Percentiles rank a stretch among this genome's conserved stretches.
Conservation (phyloP, 345 rosid species). For the Barbarea vulgaris region DNA sequence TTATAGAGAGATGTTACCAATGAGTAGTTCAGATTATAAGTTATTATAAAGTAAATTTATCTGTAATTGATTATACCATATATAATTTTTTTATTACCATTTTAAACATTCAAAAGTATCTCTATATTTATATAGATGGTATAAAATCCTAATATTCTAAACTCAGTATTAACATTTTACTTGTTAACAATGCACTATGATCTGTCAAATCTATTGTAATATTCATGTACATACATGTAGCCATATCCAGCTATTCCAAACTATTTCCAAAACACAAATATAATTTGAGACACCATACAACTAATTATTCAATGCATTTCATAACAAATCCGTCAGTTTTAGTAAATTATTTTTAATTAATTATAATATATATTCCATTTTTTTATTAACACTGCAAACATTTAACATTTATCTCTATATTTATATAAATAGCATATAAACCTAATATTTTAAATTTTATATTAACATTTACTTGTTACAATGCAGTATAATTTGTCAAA, state of each 20-base stretch:
- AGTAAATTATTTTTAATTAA: neutral
- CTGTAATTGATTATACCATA: too few species aligned
- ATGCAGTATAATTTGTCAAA: neutral
- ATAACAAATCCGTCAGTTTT: too few species aligned
- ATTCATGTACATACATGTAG: too few species aligned
- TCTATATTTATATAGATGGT: too few species aligned
- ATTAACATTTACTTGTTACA: neutral
- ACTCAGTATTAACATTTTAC: neutral
- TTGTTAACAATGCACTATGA: neutral
- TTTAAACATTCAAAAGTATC: too few species aligned
- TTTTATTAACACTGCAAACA: neutral
- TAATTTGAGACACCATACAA: neutral
- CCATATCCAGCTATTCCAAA: too few species aligned
- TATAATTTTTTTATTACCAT: too few species aligned
- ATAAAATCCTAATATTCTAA: neutral
- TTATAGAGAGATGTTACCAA: neutral
- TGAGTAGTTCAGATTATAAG: too few species aligned
- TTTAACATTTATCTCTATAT: neutral
- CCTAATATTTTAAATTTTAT: neutral
- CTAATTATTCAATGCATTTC: neutral
- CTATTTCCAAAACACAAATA: too few species aligned
- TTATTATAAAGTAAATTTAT: too few species aligned
- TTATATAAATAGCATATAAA: neutral
- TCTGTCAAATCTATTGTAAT: neutral
- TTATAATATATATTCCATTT: neutral